A percentile compares a stretch with the other conserved stretches of the same genome.
Evolutionary conservation across 306 rosid species (phyloP).

Genomic region (Ormosia semicastrata): DNA sequence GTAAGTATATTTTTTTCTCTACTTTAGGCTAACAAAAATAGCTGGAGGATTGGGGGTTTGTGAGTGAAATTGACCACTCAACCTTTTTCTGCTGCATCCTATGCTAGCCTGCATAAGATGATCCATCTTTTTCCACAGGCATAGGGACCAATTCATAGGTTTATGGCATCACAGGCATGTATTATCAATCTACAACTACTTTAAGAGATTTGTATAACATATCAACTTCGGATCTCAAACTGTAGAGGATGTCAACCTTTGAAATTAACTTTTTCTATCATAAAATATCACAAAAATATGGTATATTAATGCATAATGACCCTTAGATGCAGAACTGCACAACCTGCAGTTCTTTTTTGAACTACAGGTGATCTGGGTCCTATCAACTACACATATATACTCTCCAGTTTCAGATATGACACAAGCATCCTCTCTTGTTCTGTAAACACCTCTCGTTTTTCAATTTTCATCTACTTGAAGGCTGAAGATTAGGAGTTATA

Average conservation of each 20-base stretch:
- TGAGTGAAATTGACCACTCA: slow-evolving; percentile 11
- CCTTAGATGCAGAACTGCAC: no score
- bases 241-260: no score
- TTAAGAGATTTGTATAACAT: neutral
- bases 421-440: neutral
- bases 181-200: neutral
- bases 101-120: neutral
- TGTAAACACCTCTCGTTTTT: neutral
- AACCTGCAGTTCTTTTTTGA: no score
- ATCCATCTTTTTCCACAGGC: slow-evolving; percentile 1
- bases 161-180: neutral
- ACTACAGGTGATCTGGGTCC: no score
- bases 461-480: neutral
- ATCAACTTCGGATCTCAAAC: neutral
- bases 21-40: neutral
- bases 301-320: no score
- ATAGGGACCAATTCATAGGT: slow-evolving; percentile 1
- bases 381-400: neutral
- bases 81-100: neutral
- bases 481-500: neutral
- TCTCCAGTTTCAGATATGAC: neutral
- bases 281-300: no score
- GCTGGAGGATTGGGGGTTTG: neutral
- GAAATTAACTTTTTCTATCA: no score
- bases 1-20: no score